Percentiles rank a stretch among this genome's conserved stretches.
Conservation (phyloP, 345 rosid genomes). For the Gossypium raimondii region DNA sequence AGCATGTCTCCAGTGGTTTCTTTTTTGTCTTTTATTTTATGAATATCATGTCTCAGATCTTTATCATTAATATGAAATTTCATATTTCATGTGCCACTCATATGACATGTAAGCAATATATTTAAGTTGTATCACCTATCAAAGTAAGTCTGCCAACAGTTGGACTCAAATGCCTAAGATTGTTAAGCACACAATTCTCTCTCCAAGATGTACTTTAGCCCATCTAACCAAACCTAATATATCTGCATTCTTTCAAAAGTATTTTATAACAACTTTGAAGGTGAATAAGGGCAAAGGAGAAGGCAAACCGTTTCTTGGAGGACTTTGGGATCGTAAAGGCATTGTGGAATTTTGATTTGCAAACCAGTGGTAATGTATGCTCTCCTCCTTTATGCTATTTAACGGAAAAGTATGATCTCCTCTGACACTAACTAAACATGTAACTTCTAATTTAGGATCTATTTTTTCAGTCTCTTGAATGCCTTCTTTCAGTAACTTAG, state of each 20-base stretch:
- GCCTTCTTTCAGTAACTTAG: conserved; percentile 20
- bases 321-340: conserved; percentile 21
- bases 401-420: conserved; percentile 22
- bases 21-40: background rate
- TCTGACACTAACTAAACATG: conserved; percentile 12
- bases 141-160: background rate
- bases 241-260: background rate
- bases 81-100: background rate
- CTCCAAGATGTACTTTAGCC: background rate
- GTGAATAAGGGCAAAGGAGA: background rate
- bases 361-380: conserved; percentile 11
- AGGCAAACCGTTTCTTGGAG: conserved; percentile 32
- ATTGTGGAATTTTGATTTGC: conserved; percentile 21
- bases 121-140: background rate
- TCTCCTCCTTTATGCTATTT: conserved; percentile 12
- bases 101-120: background rate
- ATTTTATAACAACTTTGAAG: background rate
- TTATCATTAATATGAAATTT: background rate
- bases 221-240: background rate
- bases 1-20: background rate
- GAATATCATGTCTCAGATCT: background rate
- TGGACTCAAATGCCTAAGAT: background rate
- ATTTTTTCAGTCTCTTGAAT: conserved; percentile 10
- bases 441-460: conserved; percentile 17
- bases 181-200: background rate